These are phyloP conservation scores for Hygrophorus pudorinus DNA, from an alignment of 768 basidiomycete species.

Conservation along the genomic window DNA sequence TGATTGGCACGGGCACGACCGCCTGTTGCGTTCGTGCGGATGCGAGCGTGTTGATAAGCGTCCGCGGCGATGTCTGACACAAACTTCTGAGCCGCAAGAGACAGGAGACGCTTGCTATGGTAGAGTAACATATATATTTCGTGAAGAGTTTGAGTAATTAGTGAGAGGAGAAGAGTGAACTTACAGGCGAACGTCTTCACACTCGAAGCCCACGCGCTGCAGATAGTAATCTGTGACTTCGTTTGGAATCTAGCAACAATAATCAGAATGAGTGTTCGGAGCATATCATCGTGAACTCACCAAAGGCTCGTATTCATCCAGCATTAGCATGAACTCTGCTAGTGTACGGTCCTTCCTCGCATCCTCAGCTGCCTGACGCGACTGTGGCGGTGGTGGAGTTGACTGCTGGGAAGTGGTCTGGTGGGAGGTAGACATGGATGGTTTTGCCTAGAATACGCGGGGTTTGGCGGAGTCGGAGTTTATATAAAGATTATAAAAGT, in stretches of 20 bases:
- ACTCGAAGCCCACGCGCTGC: constrained; percentile 92
- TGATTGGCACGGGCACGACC: constrained; percentile 60
- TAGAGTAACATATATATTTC: neutral
- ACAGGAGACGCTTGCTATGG: constrained; percentile 82
- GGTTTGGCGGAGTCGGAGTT: constrained; percentile 1
- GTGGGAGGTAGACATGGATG: constrained; percentile 1
- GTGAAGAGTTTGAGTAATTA: neutral
- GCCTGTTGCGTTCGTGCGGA: constrained; percentile 79
- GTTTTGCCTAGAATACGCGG: neutral
- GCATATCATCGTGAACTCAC: constrained; percentile 31
- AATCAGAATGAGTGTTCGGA: neutral
- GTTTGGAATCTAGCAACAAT: constrained; percentile 69
- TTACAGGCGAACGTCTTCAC: constrained; percentile 86
- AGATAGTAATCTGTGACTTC: constrained; percentile 98
- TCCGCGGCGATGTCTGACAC: constrained; percentile 94
- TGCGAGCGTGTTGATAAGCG: constrained; percentile 95
- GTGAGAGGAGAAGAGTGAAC: constrained; percentile 16
- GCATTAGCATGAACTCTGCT: constrained; percentile 89
- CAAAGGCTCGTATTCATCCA: constrained; percentile 94
- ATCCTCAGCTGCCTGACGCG: constrained; percentile 67
- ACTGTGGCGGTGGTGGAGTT: constrained; percentile 38
- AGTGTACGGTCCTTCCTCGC: constrained; percentile 84
- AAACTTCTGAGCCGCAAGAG: constrained; percentile 95
- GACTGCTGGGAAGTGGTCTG: neutral
- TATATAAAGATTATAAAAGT: neutral